Evolutionary conservation across 345 rosid genomes (phyloP), one percentile per base, ranked within the genome.

Genomic region (Corchorus capsularis): DNA sequence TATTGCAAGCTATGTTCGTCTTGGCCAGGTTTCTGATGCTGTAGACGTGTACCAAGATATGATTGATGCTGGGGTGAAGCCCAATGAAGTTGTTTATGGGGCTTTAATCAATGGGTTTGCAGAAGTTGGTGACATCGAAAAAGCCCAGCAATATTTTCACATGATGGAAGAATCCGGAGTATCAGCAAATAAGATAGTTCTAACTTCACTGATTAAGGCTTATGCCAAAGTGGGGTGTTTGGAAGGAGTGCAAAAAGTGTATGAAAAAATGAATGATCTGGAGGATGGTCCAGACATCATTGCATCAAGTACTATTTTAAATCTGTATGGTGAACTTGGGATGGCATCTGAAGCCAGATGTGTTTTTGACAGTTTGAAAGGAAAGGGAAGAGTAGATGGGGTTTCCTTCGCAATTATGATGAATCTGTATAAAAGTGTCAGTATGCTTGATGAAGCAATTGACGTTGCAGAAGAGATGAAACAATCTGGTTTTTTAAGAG

Each of bases 391-490:
- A 16, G 96, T 89, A 7, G 96, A 94, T 75, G 94, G 80, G 45
- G 81, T 89, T 75, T 83, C 98, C 5, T 92, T 85, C 79, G 93
- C 92, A 17, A 83, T 87, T 53, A 94, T 94, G 97, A 94, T 94
- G 93, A 83, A 83, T 72, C 77, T 91, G 63, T 94, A 92, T 83
- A 93, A 90, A 83, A 85, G 79, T 64, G 87, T 90, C 93, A 94
- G 92, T 20, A 90, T 94, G 97, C 89, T 92, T 47, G 96, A 92
- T 15, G 86, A 91, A 78, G 94, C 96, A 4, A 85, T 92, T 72
- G 89, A 88, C 82, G 87, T 92, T 82, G 96, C 93, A 13, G 93
- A 94, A 81, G 94, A 92, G 85, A 90, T 91, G 97, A 94, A 87
- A 80, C 84, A 76, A 73, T 90, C 91, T 1, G 91, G 88, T 66